These are phyloP conservation scores for Paecilomyces formosus DNA, from an alignment of 2,329 filamentous ascomycete species.

Conservation along the genomic window DNA sequence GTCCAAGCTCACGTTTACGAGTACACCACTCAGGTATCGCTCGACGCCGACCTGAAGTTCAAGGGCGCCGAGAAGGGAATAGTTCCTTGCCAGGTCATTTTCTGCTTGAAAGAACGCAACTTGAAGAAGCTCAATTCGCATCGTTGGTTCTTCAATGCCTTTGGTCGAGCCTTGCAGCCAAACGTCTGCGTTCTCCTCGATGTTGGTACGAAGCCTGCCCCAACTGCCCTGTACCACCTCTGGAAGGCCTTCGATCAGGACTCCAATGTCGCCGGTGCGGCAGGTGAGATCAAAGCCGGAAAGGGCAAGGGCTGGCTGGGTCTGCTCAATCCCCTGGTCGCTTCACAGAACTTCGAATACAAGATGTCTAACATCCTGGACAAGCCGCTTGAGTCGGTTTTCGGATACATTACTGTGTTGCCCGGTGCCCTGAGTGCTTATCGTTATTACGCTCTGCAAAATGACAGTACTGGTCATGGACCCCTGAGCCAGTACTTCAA, in stretches of 20 bases:
- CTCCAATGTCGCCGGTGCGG: constrained; percentile 93
- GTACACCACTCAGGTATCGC: constrained; percentile 95
- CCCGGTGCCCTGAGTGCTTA: constrained; percentile 94
- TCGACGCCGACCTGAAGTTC: constrained; percentile 94
- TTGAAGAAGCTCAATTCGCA: constrained; percentile 97
- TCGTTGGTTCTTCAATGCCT: constrained; percentile 98
- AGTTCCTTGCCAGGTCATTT: constrained; percentile 95
- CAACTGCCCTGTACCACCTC: constrained; percentile 88
- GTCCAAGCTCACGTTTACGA: constrained; percentile 98
- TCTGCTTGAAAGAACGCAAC: constrained; percentile 97
- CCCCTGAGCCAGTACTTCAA: constrained; percentile 98
- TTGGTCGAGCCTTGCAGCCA: constrained; percentile 83
- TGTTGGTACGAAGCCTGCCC: constrained; percentile 85
- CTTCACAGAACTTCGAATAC: constrained; percentile 98
- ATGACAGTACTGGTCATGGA: constrained; percentile 90
- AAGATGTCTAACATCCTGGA: constrained; percentile 99
- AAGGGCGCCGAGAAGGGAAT: constrained; percentile 99
- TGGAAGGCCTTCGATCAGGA: constrained; percentile 99
- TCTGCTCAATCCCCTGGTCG: constrained; percentile 86
- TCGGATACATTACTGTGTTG: constrained; percentile 95
- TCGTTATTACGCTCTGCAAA: constrained; percentile 90
- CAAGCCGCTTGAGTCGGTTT: constrained; percentile 93
- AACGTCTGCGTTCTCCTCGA: constrained; percentile 97
- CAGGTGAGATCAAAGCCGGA: constrained; percentile 95
- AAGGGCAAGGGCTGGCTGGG: constrained; percentile 74